These are phyloP conservation scores for Mitragyna speciosa DNA, from an alignment of 257 asterid species.

Conservation along the genomic window DNA sequence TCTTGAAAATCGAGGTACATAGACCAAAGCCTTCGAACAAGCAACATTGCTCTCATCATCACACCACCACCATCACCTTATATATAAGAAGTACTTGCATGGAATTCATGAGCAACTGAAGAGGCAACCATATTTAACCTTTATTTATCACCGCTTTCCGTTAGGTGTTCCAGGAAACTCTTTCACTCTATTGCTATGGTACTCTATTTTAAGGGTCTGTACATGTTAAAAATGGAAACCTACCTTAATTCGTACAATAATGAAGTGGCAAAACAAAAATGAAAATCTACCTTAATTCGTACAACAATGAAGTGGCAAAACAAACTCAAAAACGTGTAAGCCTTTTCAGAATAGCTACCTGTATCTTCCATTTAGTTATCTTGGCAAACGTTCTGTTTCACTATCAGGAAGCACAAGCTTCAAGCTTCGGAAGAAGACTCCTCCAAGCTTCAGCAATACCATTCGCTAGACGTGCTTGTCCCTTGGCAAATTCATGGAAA, in stretches of 20 bases:
- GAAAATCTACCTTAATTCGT: conserved; percentile 21
- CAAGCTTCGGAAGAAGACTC: conserved; percentile 94
- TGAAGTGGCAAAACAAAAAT: too few species aligned
- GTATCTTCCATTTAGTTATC: not conserved
- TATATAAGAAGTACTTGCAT: too few species aligned
- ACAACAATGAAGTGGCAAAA: conserved; percentile 18
- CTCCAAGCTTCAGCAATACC: conserved; percentile 89
- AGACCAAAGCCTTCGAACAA: too few species aligned
- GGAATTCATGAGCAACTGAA: too few species aligned
- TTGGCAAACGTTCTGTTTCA: not conserved
- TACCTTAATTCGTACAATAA: too few species aligned
- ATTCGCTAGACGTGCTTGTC: conserved; percentile 74
- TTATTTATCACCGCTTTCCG: not conserved
- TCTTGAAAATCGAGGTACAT: too few species aligned
- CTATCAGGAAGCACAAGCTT: conserved; percentile 52
- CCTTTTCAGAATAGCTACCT: not conserved
- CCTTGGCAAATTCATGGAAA: conserved; percentile 89
- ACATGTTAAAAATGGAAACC: conserved; percentile 55
- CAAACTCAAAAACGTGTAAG: not conserved
- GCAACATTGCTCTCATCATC: too few species aligned
- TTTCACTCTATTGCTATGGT: conserved; percentile 7
- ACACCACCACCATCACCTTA: too few species aligned
- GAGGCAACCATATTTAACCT: not conserved
- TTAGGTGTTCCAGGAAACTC: not conserved
- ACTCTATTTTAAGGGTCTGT: conserved; percentile 40